Evolutionary conservation across 2,329 filamentous ascomycete genomes (phyloP).

Genomic region (Paecilomyces sp.): DNA sequence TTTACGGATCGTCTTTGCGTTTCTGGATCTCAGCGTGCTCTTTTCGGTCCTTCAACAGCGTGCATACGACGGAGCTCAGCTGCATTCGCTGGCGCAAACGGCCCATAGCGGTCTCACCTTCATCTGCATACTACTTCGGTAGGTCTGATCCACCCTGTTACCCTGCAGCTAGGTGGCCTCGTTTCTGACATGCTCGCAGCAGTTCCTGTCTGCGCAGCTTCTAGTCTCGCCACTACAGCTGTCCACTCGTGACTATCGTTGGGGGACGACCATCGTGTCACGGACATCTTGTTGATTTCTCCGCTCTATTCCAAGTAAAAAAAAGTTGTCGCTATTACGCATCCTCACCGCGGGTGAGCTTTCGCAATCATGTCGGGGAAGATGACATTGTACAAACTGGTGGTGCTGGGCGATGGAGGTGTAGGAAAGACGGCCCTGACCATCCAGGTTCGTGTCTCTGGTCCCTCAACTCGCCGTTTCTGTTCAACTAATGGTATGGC

Average conservation of each 20-base stretch:
- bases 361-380: conserved; percentile 67
- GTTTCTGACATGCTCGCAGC: background rate
- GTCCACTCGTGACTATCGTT: background rate
- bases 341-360: background rate
- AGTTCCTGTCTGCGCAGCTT: background rate
- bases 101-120: background rate
- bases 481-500: conserved; percentile 8
- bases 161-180: background rate
- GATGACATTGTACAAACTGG: conserved; percentile 93
- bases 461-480: conserved; percentile 2
- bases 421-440: conserved; percentile 92
- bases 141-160: background rate
- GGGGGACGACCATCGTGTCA: background rate
- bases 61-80: background rate
- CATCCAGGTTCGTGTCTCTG: conserved; percentile 55
- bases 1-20: background rate
- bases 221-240: background rate
- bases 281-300: background rate
- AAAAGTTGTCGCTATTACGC: background rate
- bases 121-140: background rate
- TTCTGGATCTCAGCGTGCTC: background rate
- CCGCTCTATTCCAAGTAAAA: background rate
- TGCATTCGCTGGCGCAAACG: background rate
- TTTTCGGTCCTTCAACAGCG: background rate
- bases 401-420: conserved; percentile 89